Evolutionary conservation across 78 protist species (phyloP).

Genomic region (Pigoraptor vietnamica): DNA sequence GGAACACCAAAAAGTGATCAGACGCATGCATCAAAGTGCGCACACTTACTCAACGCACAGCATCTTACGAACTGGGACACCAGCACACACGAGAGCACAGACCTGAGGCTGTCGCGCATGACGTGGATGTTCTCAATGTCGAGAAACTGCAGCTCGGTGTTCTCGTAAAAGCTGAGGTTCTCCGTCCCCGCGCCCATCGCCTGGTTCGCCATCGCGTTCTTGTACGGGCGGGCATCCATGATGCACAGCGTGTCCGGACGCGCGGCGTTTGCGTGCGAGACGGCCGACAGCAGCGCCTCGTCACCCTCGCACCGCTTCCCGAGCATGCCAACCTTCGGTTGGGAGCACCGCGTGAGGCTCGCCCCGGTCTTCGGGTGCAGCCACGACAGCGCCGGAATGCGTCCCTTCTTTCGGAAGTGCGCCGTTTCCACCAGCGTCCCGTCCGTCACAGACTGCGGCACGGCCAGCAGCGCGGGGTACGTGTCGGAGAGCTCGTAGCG

Average conservation of each 20-base stretch:
- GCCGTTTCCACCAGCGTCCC: constrained; percentile 39
- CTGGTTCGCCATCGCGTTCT: constrained; percentile 18
- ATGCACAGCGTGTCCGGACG: neutral
- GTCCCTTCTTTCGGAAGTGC: constrained; percentile 47
- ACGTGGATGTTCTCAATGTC: constrained; percentile 83
- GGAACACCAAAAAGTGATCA: too few relatives aligned
- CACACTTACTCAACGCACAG: too few relatives aligned
- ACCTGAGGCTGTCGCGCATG: constrained; percentile 46
- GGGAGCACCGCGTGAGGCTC: neutral
- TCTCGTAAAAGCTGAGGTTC: neutral
- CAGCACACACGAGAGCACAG: neutral
- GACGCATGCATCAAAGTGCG: too few relatives aligned
- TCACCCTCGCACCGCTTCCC: constrained; percentile 12
- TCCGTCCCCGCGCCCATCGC: constrained; percentile 43
- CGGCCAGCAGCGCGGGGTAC: neutral
- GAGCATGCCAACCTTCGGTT: constrained; percentile 9
- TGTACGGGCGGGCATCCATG: constrained; percentile 9
- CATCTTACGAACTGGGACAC: neutral
- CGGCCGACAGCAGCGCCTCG: neutral
- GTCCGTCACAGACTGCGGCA: constrained; percentile 21
- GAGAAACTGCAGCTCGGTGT: constrained; percentile 9
- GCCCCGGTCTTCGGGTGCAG: neutral
- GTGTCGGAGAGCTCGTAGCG: neutral
- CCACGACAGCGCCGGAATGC: constrained; percentile 7
- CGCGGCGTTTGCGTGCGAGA: constrained; percentile 3